phyloP scores from a whole-genome alignment of 257 asterid species.

The Nicotiana undulata region DNA sequence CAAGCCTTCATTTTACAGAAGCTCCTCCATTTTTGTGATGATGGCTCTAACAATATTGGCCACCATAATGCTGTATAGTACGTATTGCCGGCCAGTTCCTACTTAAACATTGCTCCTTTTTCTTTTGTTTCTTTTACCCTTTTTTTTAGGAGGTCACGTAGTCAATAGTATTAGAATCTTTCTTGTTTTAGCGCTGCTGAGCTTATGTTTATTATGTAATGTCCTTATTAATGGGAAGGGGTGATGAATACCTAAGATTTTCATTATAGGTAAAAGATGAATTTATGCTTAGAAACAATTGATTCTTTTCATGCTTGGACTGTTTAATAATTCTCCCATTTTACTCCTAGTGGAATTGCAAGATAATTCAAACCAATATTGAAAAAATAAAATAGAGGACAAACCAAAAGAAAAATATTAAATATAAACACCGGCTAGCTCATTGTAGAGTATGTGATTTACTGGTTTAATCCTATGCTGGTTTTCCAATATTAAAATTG shows the following conservation, averaged over 20 bases:
- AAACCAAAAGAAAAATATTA: no score
- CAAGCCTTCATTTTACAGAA: slow-evolving; percentile 67
- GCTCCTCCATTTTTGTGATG: slow-evolving; percentile 53
- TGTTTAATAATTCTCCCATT: background rate
- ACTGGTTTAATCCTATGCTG: background rate
- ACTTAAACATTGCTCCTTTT: slow-evolving; percentile 5
- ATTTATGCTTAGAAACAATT: background rate
- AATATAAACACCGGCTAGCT: no score
- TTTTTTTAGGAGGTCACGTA: background rate
- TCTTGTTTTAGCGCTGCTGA: background rate
- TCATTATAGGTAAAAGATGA: background rate
- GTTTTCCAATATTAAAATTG: background rate
- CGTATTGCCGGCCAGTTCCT: background rate
- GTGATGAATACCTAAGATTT: background rate
- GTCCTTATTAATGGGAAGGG: background rate
- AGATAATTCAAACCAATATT: background rate
- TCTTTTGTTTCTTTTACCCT: background rate
- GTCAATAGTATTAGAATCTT: background rate
- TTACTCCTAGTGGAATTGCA: background rate
- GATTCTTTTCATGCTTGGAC: background rate
- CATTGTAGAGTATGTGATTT: no score
- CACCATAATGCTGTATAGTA: slow-evolving; percentile 38
- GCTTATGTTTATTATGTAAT: background rate
- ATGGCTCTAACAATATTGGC: background rate
- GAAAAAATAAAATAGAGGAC: no score